Percentiles rank a stretch among this genome's conserved stretches.
phyloP scores from a whole-genome alignment of 1,284 basidiomycete genomes.

The Cystobasidiaceae sp. region DNA sequence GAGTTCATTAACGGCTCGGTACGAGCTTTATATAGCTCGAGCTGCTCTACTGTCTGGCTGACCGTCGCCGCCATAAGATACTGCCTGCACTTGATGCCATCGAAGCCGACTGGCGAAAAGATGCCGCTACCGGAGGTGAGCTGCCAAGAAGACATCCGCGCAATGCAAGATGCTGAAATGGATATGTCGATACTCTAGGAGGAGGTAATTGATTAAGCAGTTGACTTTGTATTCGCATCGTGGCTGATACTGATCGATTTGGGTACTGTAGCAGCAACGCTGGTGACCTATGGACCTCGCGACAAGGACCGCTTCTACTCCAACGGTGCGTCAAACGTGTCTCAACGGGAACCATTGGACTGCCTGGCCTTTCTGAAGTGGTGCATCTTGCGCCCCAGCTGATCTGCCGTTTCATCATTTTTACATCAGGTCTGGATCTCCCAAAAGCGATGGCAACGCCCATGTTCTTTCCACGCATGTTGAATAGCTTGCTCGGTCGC shows the following conservation, averaged over 20 bases:
- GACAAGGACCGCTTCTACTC: conserved; percentile 26
- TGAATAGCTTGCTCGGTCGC: conserved; percentile 32
- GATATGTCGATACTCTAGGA: not conserved
- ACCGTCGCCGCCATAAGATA: conserved; percentile 1
- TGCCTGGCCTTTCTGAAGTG: not conserved
- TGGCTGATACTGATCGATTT: too few relatives aligned
- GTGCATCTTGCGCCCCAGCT: too few relatives aligned
- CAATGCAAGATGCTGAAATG: not conserved
- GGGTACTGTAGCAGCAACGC: conserved; percentile 11
- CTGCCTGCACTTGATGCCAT: conserved; percentile 30
- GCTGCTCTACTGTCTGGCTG: not conserved
- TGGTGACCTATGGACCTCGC: conserved; percentile 20
- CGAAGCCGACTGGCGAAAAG: conserved; percentile 26
- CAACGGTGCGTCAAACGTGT: conserved; percentile 2
- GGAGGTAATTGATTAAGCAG: too few relatives aligned
- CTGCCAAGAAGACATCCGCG: not conserved
- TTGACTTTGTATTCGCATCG: too few relatives aligned
- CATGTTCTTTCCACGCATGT: conserved; percentile 20
- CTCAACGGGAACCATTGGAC: not conserved
- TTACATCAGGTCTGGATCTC: conserved; percentile 19
- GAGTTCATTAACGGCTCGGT: conserved; percentile 20
- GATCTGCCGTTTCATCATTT: too few relatives aligned
- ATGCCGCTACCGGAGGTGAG: conserved; percentile 8
- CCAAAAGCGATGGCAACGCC: conserved; percentile 13
- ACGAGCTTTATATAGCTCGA: not conserved